Conservation (phyloP, 2,329 filamentous ascomycete species). For the Aspergillus puulaauensis region DNA sequence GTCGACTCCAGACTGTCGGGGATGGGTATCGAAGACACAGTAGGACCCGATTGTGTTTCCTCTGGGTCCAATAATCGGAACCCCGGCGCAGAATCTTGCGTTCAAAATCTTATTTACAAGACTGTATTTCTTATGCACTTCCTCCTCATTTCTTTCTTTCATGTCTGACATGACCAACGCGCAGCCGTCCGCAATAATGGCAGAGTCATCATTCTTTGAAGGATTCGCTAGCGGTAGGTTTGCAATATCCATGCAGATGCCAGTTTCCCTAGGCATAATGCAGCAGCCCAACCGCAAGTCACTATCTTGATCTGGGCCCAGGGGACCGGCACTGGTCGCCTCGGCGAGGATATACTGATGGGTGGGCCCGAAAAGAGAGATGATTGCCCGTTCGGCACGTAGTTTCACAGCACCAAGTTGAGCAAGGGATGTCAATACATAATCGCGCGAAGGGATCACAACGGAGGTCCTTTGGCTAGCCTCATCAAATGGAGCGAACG, state of each 20-base stretch:
- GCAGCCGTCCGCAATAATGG: not conserved
- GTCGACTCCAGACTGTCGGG: conserved; percentile 31
- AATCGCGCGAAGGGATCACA: conserved; percentile 29
- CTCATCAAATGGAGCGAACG: conserved; percentile 13
- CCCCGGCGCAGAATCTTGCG: conserved; percentile 52
- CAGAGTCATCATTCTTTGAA: not conserved
- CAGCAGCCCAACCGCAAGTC: conserved; percentile 30
- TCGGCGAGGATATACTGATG: conserved; percentile 55
- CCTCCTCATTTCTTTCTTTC: not conserved
- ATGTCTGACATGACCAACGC: not conserved
- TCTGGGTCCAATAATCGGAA: conserved; percentile 58
- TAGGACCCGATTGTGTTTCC: conserved; percentile 60
- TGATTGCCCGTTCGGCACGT: conserved; percentile 42
- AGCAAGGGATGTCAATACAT: conserved; percentile 49
- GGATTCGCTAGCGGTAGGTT: not conserved
- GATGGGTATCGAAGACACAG: conserved; percentile 55
- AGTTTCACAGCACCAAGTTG: conserved; percentile 50
- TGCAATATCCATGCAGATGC: conserved; percentile 27
- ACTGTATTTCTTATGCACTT: conserved; percentile 13
- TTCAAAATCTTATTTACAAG: conserved; percentile 14
- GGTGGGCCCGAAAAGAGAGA: conserved; percentile 54
- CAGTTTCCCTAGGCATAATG: conserved; percentile 25
- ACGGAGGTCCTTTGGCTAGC: conserved; percentile 5
- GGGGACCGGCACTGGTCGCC: conserved; percentile 36
- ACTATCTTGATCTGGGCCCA: conserved; percentile 21